These are phyloP conservation scores for Acer negundo DNA, from an alignment of 345 rosid species.

Conservation along the genomic window DNA sequence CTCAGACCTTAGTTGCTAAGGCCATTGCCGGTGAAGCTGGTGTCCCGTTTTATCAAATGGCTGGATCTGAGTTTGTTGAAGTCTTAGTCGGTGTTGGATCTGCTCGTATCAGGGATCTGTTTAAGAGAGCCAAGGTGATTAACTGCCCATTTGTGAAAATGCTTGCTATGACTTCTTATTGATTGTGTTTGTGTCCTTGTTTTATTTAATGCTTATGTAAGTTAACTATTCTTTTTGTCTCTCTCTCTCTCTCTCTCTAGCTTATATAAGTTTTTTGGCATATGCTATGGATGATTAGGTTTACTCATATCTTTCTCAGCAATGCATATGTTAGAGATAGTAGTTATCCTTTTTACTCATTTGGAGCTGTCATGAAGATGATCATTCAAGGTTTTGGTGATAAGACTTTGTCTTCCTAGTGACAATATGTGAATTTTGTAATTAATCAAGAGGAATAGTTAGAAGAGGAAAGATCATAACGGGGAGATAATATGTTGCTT, in stretches of 20 bases:
- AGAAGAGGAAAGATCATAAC: not conserved
- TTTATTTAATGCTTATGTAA: not conserved
- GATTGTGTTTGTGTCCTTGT: not conserved
- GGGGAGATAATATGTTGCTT: not conserved
- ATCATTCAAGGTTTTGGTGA: not conserved
- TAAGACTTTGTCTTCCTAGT: no score
- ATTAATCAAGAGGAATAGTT: not conserved
- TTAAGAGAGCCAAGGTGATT: constrained; percentile 93
- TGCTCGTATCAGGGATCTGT: constrained; percentile 94
- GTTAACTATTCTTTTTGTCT: not conserved
- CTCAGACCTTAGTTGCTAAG: constrained; percentile 91
- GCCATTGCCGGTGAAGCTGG: constrained; percentile 99
- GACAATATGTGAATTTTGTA: not conserved
- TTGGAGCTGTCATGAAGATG: not conserved
- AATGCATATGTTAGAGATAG: not conserved
- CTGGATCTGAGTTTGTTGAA: constrained; percentile 96
- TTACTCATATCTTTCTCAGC: not conserved
- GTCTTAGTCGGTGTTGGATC: constrained; percentile 97
- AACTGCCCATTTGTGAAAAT: constrained; percentile 3
- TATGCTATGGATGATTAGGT: not conserved
- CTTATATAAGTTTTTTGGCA: not conserved
- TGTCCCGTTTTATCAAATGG: constrained; percentile 97
- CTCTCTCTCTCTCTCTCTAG: not conserved
- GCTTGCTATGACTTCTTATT: constrained; percentile 12
- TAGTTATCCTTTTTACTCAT: not conserved